These are phyloP conservation scores for Podochytrium sp. DNA, from an alignment of 192 early-diverging fungal species.

Conservation along the genomic window DNA sequence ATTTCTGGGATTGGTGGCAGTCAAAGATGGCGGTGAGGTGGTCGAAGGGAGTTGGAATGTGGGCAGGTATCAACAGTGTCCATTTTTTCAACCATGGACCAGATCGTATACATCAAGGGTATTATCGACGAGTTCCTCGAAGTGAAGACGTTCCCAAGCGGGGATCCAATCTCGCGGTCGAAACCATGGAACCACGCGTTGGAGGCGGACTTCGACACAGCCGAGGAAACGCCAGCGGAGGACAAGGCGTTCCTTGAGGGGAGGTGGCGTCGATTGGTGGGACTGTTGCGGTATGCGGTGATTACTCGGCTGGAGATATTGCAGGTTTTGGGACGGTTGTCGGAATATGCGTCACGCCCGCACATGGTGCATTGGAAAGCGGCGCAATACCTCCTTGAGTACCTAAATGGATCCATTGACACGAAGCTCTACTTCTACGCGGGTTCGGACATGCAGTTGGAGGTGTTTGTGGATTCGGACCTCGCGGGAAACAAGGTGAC, in stretches of 20 bases:
- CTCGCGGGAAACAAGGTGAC: neutral
- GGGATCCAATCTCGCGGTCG: neutral
- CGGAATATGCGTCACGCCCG: neutral
- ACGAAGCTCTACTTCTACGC: neutral
- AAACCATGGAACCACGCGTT: neutral
- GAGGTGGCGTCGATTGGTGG: neutral
- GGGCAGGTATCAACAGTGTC: neutral
- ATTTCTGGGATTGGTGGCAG: neutral
- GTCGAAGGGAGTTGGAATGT: neutral
- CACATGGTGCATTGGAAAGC: neutral
- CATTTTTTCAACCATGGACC: neutral
- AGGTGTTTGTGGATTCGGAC: neutral
- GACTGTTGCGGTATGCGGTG: neutral
- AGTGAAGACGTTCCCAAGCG: neutral
- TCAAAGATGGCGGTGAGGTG: neutral
- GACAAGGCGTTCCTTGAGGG: neutral
- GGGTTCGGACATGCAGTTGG: neutral
- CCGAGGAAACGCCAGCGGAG: neutral
- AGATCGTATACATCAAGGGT: neutral
- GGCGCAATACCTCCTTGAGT: neutral
- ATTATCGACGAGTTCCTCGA: conserved; percentile 1
- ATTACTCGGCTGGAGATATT: neutral
- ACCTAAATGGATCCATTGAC: neutral
- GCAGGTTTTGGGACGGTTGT: neutral
- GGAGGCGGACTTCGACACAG: neutral